Evolutionary conservation across 495 filamentous ascomycete genomes (phyloP).

Genomic region (Amniculicola lignicola): DNA sequence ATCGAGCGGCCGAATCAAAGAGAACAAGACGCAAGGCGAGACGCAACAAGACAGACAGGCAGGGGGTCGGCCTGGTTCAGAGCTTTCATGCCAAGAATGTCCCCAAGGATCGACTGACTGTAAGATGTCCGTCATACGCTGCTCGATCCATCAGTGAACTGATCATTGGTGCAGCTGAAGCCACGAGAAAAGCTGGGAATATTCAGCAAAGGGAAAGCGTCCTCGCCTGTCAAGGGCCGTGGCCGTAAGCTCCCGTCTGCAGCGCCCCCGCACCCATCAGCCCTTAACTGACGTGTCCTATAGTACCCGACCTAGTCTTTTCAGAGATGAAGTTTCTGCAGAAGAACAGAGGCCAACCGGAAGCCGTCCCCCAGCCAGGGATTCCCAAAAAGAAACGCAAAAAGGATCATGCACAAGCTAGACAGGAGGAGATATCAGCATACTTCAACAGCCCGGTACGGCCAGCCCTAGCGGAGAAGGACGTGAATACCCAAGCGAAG

Average conservation of each 20-base stretch:
- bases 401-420: slow-evolving; percentile 32
- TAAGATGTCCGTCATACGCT: slow-evolving; percentile 51
- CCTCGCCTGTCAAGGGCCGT: slow-evolving; percentile 52
- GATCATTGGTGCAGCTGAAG: slow-evolving; percentile 49
- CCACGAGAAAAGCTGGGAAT: slow-evolving; percentile 56
- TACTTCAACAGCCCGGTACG: slow-evolving; percentile 41
- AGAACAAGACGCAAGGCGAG: slow-evolving; percentile 39
- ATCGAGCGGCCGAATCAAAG: slow-evolving; percentile 24
- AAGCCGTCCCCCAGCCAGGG: slow-evolving; percentile 23
- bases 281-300: slow-evolving; percentile 20
- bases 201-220: slow-evolving; percentile 68
- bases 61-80: slow-evolving; percentile 54
- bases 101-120: slow-evolving; percentile 49
- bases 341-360: slow-evolving; percentile 37
- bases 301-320: slow-evolving; percentile 65
- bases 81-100: slow-evolving; percentile 65
- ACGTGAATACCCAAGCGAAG: slow-evolving; percentile 35
- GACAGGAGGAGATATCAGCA: slow-evolving; percentile 42
- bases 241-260: slow-evolving; percentile 42
- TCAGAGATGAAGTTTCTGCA: slow-evolving; percentile 64
- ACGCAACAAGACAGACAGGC: slow-evolving; percentile 41
- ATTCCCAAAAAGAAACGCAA: slow-evolving; percentile 31
- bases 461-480: slow-evolving; percentile 32
- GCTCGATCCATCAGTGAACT: slow-evolving; percentile 7
- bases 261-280: slow-evolving; percentile 18